These are phyloP conservation scores for Aspergillus campestris DNA, from an alignment of 495 filamentous ascomycete genomes.

Conservation along the genomic window DNA sequence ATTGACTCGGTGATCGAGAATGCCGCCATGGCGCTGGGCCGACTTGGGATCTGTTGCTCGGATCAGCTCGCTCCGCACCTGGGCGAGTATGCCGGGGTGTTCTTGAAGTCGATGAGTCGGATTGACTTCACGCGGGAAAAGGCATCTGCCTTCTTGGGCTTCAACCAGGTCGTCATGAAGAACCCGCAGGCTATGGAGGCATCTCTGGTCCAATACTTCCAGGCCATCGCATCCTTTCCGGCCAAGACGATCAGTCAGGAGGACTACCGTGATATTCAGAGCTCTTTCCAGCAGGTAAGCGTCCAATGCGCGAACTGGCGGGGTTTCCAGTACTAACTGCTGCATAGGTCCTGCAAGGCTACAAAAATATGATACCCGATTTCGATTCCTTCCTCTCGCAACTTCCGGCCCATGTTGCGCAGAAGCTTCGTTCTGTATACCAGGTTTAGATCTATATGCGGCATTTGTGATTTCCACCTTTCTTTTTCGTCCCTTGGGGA, in stretches of 20 bases:
- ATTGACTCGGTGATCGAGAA: constrained; percentile 93
- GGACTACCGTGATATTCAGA: constrained; percentile 42
- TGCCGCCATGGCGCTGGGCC: constrained; percentile 85
- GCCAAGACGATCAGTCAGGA: constrained; percentile 47
- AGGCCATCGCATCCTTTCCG: constrained; percentile 66
- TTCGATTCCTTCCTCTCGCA: constrained; percentile 72
- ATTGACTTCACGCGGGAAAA: constrained; percentile 92
- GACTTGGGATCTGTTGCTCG: constrained; percentile 76
- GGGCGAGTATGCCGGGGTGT: constrained; percentile 68
- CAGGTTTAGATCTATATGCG: constrained; percentile 26
- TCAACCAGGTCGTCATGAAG: constrained; percentile 71
- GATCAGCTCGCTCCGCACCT: constrained; percentile 73
- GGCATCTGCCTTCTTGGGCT: constrained; percentile 84
- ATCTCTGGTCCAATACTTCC: constrained; percentile 73
- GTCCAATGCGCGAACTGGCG: not conserved
- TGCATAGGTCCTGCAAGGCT: constrained; percentile 67
- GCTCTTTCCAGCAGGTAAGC: constrained; percentile 45
- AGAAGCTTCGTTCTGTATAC: constrained; percentile 41
- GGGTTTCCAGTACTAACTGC: constrained; percentile 1
- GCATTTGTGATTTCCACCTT: constrained; percentile 6
- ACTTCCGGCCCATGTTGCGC: constrained; percentile 54
- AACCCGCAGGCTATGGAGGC: constrained; percentile 92
- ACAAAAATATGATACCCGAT: constrained; percentile 76
- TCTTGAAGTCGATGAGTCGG: constrained; percentile 71
- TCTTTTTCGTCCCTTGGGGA: constrained; percentile 3